Evolutionary conservation across 169 alveolate genomes (phyloP).

Genomic region (Cryptosporidium sp.): DNA sequence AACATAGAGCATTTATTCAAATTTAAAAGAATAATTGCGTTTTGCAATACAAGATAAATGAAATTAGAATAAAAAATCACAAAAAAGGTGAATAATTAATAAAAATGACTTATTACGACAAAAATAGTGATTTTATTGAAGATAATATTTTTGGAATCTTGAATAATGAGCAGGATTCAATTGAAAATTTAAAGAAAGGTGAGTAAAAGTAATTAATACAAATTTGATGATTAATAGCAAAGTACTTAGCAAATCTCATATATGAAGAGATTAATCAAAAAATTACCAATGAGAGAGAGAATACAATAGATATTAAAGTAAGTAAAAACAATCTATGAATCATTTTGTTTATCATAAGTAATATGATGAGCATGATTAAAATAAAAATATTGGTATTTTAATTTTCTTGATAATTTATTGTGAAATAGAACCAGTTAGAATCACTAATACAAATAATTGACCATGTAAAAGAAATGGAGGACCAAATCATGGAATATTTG

Average conservation of each 20-base stretch:
- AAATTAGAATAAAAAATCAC: not conserved
- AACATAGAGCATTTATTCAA: not conserved
- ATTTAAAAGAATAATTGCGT: no score
- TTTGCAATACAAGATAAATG: not conserved
- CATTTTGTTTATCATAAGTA: not conserved
- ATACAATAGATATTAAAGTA: conserved; percentile 4
- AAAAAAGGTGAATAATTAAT: not conserved
- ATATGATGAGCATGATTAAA: not conserved
- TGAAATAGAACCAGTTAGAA: conserved; percentile 30
- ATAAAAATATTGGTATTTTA: not conserved
- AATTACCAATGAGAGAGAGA: conserved; percentile 5
- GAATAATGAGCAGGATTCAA: conserved; percentile 31
- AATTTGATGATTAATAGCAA: not conserved
- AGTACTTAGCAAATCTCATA: conserved; percentile 1
- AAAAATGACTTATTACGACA: not conserved
- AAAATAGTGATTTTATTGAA: not conserved
- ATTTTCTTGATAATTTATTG: not conserved
- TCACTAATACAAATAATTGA: conserved; percentile 20
- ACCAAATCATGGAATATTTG: conserved; percentile 22
- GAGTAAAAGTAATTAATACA: not conserved
- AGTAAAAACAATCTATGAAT: not conserved
- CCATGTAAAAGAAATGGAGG: conserved; percentile 36
- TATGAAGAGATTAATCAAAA: conserved; percentile 13
- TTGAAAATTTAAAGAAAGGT: conserved; percentile 38
- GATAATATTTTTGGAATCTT: not conserved